phyloP scores from a whole-genome alignment of 1,284 basidiomycete genomes.

The Rhodotorula mucilaginosa region DNA sequence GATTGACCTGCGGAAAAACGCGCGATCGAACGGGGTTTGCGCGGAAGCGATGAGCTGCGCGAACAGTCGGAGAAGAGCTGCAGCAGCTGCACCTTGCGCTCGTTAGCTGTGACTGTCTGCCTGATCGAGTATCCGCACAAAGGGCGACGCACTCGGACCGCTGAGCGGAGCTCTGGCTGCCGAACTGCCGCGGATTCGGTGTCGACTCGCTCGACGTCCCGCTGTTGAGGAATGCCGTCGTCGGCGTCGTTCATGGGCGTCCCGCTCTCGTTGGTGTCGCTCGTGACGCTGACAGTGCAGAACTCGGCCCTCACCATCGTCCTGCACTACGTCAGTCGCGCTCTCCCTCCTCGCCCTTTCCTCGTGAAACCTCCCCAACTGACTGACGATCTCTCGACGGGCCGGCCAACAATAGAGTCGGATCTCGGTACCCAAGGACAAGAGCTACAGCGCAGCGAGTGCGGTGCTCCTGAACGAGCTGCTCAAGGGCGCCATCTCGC shows the following conservation, averaged over 20 bases:
- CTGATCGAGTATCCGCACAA: too few relatives aligned
- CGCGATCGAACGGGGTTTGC: too few relatives aligned
- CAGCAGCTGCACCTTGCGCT: too few relatives aligned
- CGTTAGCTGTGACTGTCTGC: too few relatives aligned
- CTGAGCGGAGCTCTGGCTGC: background rate
- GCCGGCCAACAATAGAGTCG: conserved; percentile 43
- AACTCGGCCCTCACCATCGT: conserved; percentile 85
- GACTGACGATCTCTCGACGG: background rate
- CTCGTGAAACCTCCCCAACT: background rate
- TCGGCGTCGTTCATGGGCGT: conserved; percentile 19
- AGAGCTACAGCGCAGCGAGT: conserved; percentile 79
- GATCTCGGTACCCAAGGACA: conserved; percentile 41
- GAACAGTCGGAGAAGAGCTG: too few relatives aligned
- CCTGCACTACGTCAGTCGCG: conserved; percentile 68
- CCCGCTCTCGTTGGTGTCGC: conserved; percentile 44
- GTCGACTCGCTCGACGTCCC: background rate
- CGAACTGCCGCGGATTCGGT: background rate
- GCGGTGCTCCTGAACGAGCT: conserved; percentile 92
- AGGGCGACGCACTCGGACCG: background rate
- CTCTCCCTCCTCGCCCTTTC: background rate
- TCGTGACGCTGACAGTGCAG: conserved; percentile 87
- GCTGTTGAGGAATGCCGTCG: background rate
- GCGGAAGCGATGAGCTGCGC: too few relatives aligned
- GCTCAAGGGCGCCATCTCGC: conserved; percentile 82
- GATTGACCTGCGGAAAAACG: too few relatives aligned